Conservation (phyloP, 2,329 filamentous ascomycete species). For the Fusarium subtropicale region DNA sequence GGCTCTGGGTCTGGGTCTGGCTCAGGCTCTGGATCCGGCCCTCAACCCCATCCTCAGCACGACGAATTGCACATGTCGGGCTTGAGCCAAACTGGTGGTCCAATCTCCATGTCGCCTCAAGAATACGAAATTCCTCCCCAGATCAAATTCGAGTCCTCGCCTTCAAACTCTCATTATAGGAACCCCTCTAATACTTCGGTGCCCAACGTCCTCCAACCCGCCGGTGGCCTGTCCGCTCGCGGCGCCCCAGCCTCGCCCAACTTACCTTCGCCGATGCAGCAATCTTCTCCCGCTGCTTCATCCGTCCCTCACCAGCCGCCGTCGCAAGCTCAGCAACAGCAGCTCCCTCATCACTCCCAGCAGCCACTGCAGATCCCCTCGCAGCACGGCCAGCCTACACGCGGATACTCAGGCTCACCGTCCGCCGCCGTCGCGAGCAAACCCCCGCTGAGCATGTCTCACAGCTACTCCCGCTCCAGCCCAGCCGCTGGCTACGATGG, state of each 20-base stretch:
- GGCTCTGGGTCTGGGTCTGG: conserved; percentile 17
- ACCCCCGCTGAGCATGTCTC: conserved; percentile 73
- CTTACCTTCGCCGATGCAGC: conserved; percentile 59
- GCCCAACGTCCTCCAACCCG: conserved; percentile 70
- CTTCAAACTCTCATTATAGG: conserved; percentile 56
- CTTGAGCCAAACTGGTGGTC: conserved; percentile 51
- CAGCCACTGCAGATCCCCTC: conserved; percentile 49
- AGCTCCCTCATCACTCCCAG: conserved; percentile 51
- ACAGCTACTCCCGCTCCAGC: conserved; percentile 87
- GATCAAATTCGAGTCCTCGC: conserved; percentile 63
- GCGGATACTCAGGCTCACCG: conserved; percentile 45
- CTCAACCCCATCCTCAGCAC: conserved; percentile 50
- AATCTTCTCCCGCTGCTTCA: conserved; percentile 51
- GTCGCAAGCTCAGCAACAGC: conserved; percentile 49
- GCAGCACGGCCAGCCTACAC: conserved; percentile 71
- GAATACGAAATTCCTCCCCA: conserved; percentile 65
- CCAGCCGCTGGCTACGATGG: conserved; percentile 72
- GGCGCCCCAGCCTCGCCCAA: conserved; percentile 56
- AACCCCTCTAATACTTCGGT: conserved; percentile 58
- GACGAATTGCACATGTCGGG: conserved; percentile 68
- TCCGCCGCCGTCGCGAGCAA: conserved; percentile 66
- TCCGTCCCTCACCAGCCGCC: conserved; percentile 52
- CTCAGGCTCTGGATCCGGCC: conserved; percentile 39
- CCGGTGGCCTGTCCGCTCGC: conserved; percentile 55
- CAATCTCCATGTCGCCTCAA: conserved; percentile 57